Base-by-base conservation (phyloP, 1,139 yeast species). In the Nadsonia starkeyi-henricii region DNA sequence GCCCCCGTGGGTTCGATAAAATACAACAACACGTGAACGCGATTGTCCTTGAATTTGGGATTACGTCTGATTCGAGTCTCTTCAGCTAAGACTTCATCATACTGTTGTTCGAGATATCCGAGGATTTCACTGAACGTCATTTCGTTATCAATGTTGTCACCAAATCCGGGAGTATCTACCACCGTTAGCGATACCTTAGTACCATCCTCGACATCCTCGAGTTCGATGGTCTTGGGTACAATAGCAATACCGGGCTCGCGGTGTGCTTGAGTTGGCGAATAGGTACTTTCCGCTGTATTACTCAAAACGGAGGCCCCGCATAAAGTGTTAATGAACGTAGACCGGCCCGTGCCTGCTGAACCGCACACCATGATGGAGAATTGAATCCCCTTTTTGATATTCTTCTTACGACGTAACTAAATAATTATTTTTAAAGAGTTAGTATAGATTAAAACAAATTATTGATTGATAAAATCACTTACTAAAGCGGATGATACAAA, bases 41-140 rank as follows among this genome's bases (percentile, higher is more conserved):
- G 68, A 41, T 81, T 79, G 62, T 81, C 91, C 52, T 74, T 74
- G 59, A 81, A 81, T 46, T 88, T 65, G 2, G 89, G 89, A 62
- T 81, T 81, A 68, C 97, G 79, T 66, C 86, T 80, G 57, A 89
- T 85, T 57, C 95, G 75, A 28, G 95, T 82, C 63, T 89, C 96
- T 64, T 89, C 96, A 17, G 91, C 81, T 58, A 89, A 71, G 45
- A 88, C 89, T 60, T 85, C 88, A 66, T 89, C 96, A 63, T 83
- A 86, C 64, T 88, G 96, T 62, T 81, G 86, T 60, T 83, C 88
- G 56, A 88, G 70, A 63, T 79, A 86, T 54, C 77, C 77, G 50
- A 80, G 78, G 53, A 88, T 80, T 56, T 83, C 84, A 42, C 72
- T 73, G 61, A 83, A 84, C 58, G 85, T 73, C 55, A 78, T 79